Evolutionary conservation across 2,329 filamentous ascomycete species (phyloP).

Genomic region (Epicoccum sorghinum): DNA sequence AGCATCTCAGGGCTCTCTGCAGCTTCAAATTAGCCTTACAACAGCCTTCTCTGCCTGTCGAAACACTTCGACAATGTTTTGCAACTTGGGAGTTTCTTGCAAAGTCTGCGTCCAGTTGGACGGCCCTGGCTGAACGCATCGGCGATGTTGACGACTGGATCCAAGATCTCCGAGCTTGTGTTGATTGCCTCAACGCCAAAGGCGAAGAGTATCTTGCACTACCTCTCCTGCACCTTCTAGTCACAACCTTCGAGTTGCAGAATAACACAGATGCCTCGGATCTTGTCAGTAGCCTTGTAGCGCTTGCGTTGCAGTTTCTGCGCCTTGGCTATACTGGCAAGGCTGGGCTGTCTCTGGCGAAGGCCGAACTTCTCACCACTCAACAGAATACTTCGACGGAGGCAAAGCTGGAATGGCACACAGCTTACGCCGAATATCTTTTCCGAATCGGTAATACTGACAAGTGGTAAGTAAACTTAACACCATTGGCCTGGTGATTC

Average conservation of each 20-base stretch:
- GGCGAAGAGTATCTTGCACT: slow-evolving; percentile 60
- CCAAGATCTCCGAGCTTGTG: slow-evolving; percentile 58
- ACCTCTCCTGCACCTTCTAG: slow-evolving; percentile 56
- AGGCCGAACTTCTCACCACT: slow-evolving; percentile 59
- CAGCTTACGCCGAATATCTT: slow-evolving; percentile 77
- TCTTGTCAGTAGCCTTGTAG: slow-evolving; percentile 51
- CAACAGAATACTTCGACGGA: slow-evolving; percentile 51
- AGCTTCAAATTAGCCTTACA: slow-evolving; percentile 53
- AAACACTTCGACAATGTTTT: slow-evolving; percentile 41
- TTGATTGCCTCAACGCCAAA: slow-evolving; percentile 64
- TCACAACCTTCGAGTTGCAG: slow-evolving; percentile 56
- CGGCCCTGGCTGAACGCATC: slow-evolving; percentile 52
- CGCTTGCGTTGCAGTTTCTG: slow-evolving; percentile 62
- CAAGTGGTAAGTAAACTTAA: slow-evolving; percentile 56
- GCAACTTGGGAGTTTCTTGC: slow-evolving; percentile 48
- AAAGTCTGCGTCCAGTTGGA: slow-evolving; percentile 38
- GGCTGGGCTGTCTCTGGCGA: slow-evolving; percentile 63
- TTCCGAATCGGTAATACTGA: slow-evolving; percentile 69
- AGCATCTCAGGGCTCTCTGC: slow-evolving; percentile 45
- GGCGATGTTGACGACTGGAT: slow-evolving; percentile 58
- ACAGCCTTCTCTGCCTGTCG: slow-evolving; percentile 33
- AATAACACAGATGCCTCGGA: slow-evolving; percentile 45
- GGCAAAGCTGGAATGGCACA: slow-evolving; percentile 63
- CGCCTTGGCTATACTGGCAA: slow-evolving; percentile 66
- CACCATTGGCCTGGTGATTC: no score